Evolutionary conservation across 257 asterid genomes (phyloP), one percentile per base, ranked within the genome.

Genomic region (Oldenlandia corymbosa): DNA sequence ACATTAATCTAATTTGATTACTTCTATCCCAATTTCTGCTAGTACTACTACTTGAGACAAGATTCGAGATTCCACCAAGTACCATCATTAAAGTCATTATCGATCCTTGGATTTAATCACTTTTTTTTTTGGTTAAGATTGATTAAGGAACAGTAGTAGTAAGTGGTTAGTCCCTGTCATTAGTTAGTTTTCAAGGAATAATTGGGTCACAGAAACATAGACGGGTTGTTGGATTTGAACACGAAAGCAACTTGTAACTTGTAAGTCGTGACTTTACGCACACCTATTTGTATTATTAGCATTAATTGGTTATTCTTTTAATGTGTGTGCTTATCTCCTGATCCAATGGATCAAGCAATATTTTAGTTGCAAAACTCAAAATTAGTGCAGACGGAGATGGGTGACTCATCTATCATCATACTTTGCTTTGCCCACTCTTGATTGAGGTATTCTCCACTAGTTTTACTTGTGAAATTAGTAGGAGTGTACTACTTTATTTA

Each of bases 111-210:
- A n/a, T n/a, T n/a, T n/a, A n/a, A n/a, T n/a, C n/a, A n/a, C n/a
- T n/a, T n/a, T n/a, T n/a, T n/a, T n/a, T n/a, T n/a, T n/a, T n/a
- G n/a, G n/a, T n/a, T n/a, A n/a, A n/a, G n/a, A n/a, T n/a, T n/a
- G n/a, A n/a, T n/a, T n/a, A n/a, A n/a, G n/a, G n/a, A n/a, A n/a
- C n/a, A n/a, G n/a, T n/a, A n/a, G 37, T 63, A 65, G 75, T 68
- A n/a, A 70, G 72, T 76, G 83, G 78, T 83, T 81, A 76, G 85
- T 79, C 81, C 75, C 73, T 77, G 65, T 81, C 90, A 81, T 72
- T 76, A 50, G 60, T 59, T 64, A 58, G 69, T 49, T 50, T 62
- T 46, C 47, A 34, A 39, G 26, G 24, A 58, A 57, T 59, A 62
- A 75, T 57, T 71, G 26, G 60, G n/a, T 69, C 70, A 60, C 71